Evolutionary conservation across 2,329 filamentous ascomycete species (phyloP), one percentile per base, ranked within the genome.

Genomic region (Leptosphaerulina australis): DNA sequence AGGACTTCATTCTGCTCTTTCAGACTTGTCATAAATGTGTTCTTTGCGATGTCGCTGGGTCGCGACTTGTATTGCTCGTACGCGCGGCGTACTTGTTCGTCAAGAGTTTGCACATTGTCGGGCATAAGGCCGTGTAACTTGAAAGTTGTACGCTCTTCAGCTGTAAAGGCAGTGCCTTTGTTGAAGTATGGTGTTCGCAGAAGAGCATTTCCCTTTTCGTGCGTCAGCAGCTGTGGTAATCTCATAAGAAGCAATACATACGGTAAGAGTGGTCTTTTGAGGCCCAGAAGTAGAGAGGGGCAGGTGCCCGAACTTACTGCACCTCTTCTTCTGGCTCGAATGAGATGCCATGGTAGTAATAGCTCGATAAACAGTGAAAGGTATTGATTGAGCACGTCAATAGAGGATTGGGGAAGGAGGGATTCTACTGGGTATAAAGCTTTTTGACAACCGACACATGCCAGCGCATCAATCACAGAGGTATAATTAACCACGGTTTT

Each of bases 1-100:
- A 96, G 73, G 1, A 95, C 88, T 54, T 88, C 83, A 72, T 94
- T 96, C 72, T 96, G 91, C 62, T 90, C 85, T 65, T 90, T 91
- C 76, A 96, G 78, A 39, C 87, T 91, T 0, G 88, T 89, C 79
- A 96, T 81, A 67, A 96, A 96, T 0, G 90, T 92, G 63, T 96
- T 96, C 76, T 94, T 95, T 29, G 87, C 86, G 28, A 96, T 74
- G 56, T 87, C 82, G 67, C 87, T 82, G 0, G 74, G 68, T 3
- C 82, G 79, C 2, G 78, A 82, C 15, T 74, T 76, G 73, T 92
- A 96, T 68, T 96, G 91, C 59, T 90, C 75, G 69, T 95, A 95
- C 1, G 91, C 91, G 18, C 91, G 83, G 48, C 83, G 75, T 39
- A 84, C 83, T 68, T 96, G 91, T 64, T 90, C 84, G 4, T 92